These are phyloP conservation scores for Tuber umbilicatum DNA, from an alignment of 495 filamentous ascomycete species.

Conservation along the genomic window DNA sequence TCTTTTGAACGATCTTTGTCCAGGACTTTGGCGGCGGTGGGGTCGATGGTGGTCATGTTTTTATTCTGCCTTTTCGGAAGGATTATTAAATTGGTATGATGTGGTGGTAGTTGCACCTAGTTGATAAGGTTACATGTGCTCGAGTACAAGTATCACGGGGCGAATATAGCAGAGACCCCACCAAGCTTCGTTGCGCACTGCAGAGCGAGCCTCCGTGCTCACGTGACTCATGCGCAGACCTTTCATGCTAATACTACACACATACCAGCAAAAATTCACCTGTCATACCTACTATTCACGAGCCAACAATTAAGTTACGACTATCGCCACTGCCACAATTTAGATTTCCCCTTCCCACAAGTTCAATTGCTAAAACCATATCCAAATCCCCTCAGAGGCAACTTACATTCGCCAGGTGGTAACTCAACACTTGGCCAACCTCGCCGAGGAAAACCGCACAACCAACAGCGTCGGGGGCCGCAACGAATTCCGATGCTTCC, in stretches of 20 bases:
- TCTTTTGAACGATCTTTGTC: no score
- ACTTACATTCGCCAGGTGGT: constrained; percentile 33
- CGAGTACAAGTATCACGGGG: background rate
- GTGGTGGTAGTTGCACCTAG: background rate
- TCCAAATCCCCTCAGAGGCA: no score
- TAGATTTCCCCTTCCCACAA: constrained; percentile 32
- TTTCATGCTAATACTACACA: background rate
- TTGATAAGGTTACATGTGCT: no score
- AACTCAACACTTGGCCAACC: constrained; percentile 30
- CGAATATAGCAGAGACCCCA: background rate
- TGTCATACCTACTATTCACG: background rate
- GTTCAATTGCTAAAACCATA: constrained; percentile 26
- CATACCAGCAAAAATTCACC: background rate
- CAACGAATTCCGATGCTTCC: constrained; percentile 37
- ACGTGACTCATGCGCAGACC: no score
- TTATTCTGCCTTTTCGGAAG: background rate
- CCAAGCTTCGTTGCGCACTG: background rate
- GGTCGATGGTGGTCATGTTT: constrained; percentile 33
- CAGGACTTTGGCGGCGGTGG: constrained; percentile 36
- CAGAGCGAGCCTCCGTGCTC: background rate
- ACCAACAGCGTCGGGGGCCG: constrained; percentile 27
- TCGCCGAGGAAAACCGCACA: constrained; percentile 34
- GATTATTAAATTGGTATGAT: background rate
- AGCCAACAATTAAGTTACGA: background rate
- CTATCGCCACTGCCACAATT: constrained; percentile 15